Evolutionary conservation across 352 stramenopile species (phyloP), one percentile per base, ranked within the genome.

Genomic region (Pythium vanterpoolii): DNA sequence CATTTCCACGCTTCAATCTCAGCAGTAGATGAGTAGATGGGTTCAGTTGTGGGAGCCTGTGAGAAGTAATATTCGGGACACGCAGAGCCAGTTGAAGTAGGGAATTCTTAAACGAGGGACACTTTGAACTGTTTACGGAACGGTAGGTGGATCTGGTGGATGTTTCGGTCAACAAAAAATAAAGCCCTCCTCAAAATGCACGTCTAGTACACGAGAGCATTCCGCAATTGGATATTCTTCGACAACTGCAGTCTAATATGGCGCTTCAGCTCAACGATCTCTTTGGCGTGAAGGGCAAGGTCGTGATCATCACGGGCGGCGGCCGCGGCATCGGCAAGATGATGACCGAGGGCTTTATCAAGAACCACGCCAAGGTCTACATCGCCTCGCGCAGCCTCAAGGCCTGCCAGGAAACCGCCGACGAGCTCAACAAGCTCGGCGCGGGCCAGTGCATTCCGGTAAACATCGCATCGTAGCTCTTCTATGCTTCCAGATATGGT

Each of bases 301-400:
- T 89, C 34, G 90, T 98, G 24, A 59, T 98, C 7, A 81, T 98
- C 57, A 98, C 94, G 19, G 96, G 96, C 53, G 95, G 95, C 40
- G 93, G 86, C 31, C 78, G 90, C 38, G 96, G 96, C 34, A 98
- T 99, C 68, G 96, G 96, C 49, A 83, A 89, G 55, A 98, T 98
- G 94, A 98, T 99, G 61, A 91, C 95, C 47, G 87, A 95, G 60
- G 90, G 89, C 14, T 98, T 98, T 71, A 81, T 93, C 21, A 66
- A 80, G 43, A 96, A 96, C 56, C 87, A 90, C 56, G 92, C 92
- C 48, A 98, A 90, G 62, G 95, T 99, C 9, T 89, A 98, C 56
- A 85, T 98, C 38, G 93, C 89, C 0, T 95, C 80, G 51, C 87
- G 91, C 38, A 88, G 87, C 58, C 68, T 88, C 60, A 85, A 92